Evolutionary conservation across 306 rosid genomes (phyloP), one percentile per base, ranked within the genome.

Genomic region (Arachis hypogaea): DNA sequence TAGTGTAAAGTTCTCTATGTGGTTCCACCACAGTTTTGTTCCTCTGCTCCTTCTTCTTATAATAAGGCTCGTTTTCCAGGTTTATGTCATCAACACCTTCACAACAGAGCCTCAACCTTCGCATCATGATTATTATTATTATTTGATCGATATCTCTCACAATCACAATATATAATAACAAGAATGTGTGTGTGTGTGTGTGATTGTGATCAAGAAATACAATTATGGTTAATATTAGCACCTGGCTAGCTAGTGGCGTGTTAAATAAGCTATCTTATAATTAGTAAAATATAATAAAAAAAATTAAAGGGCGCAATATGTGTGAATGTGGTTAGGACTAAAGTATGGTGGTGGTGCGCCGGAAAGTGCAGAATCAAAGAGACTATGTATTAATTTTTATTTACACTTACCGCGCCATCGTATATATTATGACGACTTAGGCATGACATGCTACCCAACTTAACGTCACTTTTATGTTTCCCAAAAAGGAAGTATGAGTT

Each of bases 71-170:
- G 5, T 16, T 2, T 29, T 66, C 80, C 4, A 9, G 16, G 30
- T 10, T n/a, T 14, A 2, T 51, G 6, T 66, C 62, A 1, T 66
- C 62, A 1, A 41, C 66, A 7, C 59, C 71, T 66, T 77, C n/a
- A 22, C 64, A 60, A 18, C 72, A 73, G 9, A 75, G 63, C 16
- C 66, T n/a, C 44, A 69, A 11, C 68, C 40, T 54, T 74, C 29
- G 56, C 85, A 59, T 9, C 22, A 11, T 40, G 78, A 66, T 56
- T 18, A 47, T 63, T 45, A 28, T 6, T 7, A 42, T 61, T 72
- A 68, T 36, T 44, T 30, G n/a, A 42, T 71, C 46, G 69, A 56
- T 61, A 22, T 3, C 69, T 43, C 46, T 7, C 46, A 43, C 46
- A 43, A 43, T 7, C 46, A 7, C 46, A 43, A 33, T 33, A 18